phyloP scores from a whole-genome alignment of 2,329 filamentous ascomycete species.

The Macrophomina pseudophaseolina region DNA sequence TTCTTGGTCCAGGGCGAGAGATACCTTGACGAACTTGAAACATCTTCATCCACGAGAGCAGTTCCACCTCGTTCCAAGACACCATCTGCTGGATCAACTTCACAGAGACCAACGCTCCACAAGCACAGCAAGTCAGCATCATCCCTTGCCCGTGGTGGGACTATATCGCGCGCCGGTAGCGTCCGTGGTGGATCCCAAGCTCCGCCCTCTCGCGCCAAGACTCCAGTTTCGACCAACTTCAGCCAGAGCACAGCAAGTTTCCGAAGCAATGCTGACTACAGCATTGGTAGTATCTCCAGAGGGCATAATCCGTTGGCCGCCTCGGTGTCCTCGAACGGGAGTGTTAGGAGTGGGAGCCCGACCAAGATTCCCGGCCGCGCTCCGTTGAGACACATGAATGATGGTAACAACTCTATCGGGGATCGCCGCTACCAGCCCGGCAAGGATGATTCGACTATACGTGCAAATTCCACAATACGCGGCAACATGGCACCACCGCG shows the following conservation, averaged over 20 bases:
- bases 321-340: slow-evolving; percentile 38
- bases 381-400: slow-evolving; percentile 70
- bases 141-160: slow-evolving; percentile 2
- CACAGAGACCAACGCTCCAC: slow-evolving; percentile 32
- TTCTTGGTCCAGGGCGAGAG: slow-evolving; percentile 92
- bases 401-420: slow-evolving; percentile 75
- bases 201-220: slow-evolving; percentile 48
- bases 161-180: slow-evolving; percentile 42
- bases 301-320: slow-evolving; percentile 42
- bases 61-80: slow-evolving; percentile 75
- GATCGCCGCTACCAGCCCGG: slow-evolving; percentile 60
- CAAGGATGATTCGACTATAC: slow-evolving; percentile 39
- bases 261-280: slow-evolving; percentile 24
- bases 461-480: slow-evolving; percentile 33
- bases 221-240: slow-evolving; percentile 44
- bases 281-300: slow-evolving; percentile 34
- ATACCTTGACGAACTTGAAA: slow-evolving; percentile 85
- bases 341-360: slow-evolving; percentile 54
- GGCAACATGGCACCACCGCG: slow-evolving; percentile 50
- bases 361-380: slow-evolving; percentile 72
- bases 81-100: slow-evolving; percentile 57
- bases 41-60: slow-evolving; percentile 62
- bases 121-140: slow-evolving; percentile 41
- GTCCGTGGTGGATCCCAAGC: slow-evolving; percentile 47
- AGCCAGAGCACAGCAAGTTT: slow-evolving; percentile 31